Percentiles rank a stretch among this genome's conserved stretches.
Conservation (phyloP, 2,329 filamentous ascomycete genomes). For the Mycocentrospora acerina region DNA sequence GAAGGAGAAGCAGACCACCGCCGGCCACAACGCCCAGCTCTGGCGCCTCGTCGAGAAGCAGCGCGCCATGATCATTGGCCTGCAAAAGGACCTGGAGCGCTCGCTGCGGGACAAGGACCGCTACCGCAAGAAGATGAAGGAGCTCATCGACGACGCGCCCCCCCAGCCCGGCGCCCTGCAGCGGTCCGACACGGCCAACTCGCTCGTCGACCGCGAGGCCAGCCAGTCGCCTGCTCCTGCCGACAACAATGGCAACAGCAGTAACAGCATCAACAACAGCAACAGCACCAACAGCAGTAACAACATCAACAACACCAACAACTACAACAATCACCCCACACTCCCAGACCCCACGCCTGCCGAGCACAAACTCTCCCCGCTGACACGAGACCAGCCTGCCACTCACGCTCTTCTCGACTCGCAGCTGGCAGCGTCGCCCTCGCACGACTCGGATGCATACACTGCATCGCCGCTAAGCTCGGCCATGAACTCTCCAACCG, state of each 20-base stretch:
- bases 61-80: conserved; percentile 83
- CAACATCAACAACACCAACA: no score
- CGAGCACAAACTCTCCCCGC: conserved; percentile 9
- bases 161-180: conserved; percentile 36
- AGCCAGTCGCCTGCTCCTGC: no score
- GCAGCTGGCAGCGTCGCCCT: conserved; percentile 34
- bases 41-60: conserved; percentile 98
- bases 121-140: conserved; percentile 88
- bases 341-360: no score
- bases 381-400: conserved; percentile 19
- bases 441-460: conserved; percentile 14
- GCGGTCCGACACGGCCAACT: conserved; percentile 38
- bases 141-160: conserved; percentile 57
- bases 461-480: conserved; percentile 29
- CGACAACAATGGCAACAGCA: no score
- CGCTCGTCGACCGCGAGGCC: conserved; percentile 26
- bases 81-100: conserved; percentile 92
- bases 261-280: no score
- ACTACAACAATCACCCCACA: no score
- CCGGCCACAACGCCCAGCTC: conserved; percentile 86
- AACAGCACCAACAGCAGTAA: no score
- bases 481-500: conserved; percentile 33
- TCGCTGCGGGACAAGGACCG: conserved; percentile 92
- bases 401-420: conserved; percentile 30
- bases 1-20: conserved; percentile 86